phyloP scores from a whole-genome alignment of 2,329 filamentous ascomycete species.

The Pseudogymnoascus sp. region DNA sequence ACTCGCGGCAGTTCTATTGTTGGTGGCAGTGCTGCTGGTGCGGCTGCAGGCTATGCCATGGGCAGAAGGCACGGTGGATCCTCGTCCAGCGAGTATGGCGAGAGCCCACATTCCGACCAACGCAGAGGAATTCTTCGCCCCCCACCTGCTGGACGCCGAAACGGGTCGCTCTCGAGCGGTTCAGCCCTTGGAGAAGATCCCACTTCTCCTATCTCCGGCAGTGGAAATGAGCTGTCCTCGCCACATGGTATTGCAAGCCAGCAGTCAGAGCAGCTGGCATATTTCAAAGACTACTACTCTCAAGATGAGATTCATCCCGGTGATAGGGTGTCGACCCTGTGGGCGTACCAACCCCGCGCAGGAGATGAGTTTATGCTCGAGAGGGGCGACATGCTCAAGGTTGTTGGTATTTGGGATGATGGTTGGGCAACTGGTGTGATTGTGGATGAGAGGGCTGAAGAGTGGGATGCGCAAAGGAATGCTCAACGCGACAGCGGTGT shows the following conservation, averaged over 20 bases:
- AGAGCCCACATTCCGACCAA: slow-evolving; percentile 63
- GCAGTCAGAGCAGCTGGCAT: slow-evolving; percentile 89
- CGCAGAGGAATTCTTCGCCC: slow-evolving; percentile 50
- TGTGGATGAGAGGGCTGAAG: slow-evolving; percentile 74
- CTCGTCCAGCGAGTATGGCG: slow-evolving; percentile 65
- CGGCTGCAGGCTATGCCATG: slow-evolving; percentile 43
- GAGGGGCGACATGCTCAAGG: slow-evolving; percentile 94
- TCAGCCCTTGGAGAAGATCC: slow-evolving; percentile 68
- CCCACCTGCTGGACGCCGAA: slow-evolving; percentile 57
- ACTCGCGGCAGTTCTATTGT: slow-evolving; percentile 20
- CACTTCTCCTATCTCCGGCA: slow-evolving; percentile 63
- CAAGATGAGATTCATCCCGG: slow-evolving; percentile 90
- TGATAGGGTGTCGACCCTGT: slow-evolving; percentile 83
- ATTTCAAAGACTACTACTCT: slow-evolving; percentile 99
- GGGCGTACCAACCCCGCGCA: slow-evolving; percentile 94
- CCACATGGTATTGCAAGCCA: slow-evolving; percentile 77
- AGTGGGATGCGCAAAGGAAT: slow-evolving; percentile 73
- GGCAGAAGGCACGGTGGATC: slow-evolving; percentile 48
- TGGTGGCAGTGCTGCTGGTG: slow-evolving; percentile 40
- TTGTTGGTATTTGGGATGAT: slow-evolving; percentile 98
- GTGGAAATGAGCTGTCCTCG: slow-evolving; percentile 70
- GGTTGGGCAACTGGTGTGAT: slow-evolving; percentile 95
- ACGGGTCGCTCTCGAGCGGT: slow-evolving; percentile 82
- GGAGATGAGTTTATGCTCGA: slow-evolving; percentile 90
- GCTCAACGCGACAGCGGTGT: slow-evolving; percentile 88